Percentiles rank a stretch among this genome's conserved stretches.
These are phyloP conservation scores for Graphiopsis chlorocephala DNA, from an alignment of 2,329 filamentous ascomycete species.

Conservation along the genomic window DNA sequence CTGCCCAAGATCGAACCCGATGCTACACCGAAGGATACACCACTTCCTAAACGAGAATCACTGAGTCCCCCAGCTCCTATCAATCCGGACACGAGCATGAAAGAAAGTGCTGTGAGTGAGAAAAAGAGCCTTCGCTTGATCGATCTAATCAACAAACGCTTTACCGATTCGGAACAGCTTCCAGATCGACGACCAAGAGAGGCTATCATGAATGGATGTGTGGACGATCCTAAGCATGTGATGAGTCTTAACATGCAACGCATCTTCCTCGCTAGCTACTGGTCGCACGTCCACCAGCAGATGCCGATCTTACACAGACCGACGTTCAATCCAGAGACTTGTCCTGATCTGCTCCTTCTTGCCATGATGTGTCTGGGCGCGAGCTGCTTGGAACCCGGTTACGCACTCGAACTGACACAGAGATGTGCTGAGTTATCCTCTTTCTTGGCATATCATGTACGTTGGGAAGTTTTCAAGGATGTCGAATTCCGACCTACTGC, in stretches of 20 bases:
- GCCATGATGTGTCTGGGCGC: conserved; percentile 92
- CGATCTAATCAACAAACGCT: conserved; percentile 75
- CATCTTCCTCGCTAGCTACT: conserved; percentile 88
- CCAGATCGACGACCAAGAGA: conserved; percentile 73
- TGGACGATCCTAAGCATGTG: conserved; percentile 59
- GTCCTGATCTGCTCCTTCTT: conserved; percentile 78
- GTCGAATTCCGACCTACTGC: conserved; percentile 85
- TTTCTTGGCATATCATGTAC: conserved; percentile 87
- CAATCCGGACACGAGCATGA: conserved; percentile 69
- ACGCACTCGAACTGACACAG: conserved; percentile 70
- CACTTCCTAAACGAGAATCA: conserved; percentile 1
- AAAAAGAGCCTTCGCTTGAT: conserved; percentile 77
- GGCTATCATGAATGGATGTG: conserved; percentile 73
- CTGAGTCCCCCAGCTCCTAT: conserved; percentile 18
- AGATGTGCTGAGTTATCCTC: conserved; percentile 80
- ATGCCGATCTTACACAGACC: conserved; percentile 92
- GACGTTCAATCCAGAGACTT: conserved; percentile 84
- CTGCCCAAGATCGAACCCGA: conserved; percentile 28
- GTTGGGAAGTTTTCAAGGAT: conserved; percentile 95
- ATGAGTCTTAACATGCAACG: conserved; percentile 94
- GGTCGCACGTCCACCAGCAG: conserved; percentile 91
- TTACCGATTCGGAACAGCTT: conserved; percentile 75
- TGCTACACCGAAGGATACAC: conserved; percentile 10
- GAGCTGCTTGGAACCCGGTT: conserved; percentile 79
- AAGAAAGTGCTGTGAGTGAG: conserved; percentile 78